phyloP scores from a whole-genome alignment of 345 rosid genomes.

The Moringa oleifera region DNA sequence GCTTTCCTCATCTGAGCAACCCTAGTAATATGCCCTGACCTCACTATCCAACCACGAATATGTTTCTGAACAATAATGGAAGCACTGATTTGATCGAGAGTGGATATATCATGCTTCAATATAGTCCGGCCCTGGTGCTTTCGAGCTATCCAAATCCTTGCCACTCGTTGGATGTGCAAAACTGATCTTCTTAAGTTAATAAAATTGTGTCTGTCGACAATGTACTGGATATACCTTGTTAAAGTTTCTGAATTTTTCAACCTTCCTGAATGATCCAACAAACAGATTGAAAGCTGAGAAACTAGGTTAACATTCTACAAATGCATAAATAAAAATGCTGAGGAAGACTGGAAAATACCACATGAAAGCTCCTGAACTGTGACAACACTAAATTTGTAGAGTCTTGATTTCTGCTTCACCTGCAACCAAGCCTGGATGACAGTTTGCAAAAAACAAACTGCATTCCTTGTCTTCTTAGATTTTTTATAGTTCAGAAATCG shows the following conservation, averaged over 20 bases:
- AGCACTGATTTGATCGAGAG: constrained; percentile 18
- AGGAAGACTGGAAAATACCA: constrained; percentile 27
- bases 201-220: constrained; percentile 48
- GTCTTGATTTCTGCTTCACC: constrained; percentile 32
- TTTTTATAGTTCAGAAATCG: constrained; percentile 32
- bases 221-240: constrained; percentile 29
- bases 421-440: constrained; percentile 50
- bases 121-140: constrained; percentile 12
- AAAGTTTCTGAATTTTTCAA: constrained; percentile 22
- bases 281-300: constrained; percentile 8
- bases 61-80: constrained; percentile 20
- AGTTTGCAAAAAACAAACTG: constrained; percentile 45
- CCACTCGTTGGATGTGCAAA: constrained; percentile 50
- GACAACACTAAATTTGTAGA: constrained; percentile 13
- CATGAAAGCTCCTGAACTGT: constrained; percentile 21
- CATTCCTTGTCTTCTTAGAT: constrained; percentile 43
- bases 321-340: constrained; percentile 1
- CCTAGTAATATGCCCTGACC: constrained; percentile 7
- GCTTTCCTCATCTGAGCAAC: constrained; percentile 15
- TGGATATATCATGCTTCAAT: constrained; percentile 7
- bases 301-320: background rate
- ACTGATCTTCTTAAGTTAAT: constrained; percentile 37
- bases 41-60: constrained; percentile 22
- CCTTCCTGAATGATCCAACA: constrained; percentile 29
- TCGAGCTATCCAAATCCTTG: constrained; percentile 44